Percentiles rank a stretch among this genome's conserved stretches.
These are phyloP conservation scores for Patellifolia procumbens DNA, from an alignment of 179 eudicot genomes.

Conservation along the genomic window DNA sequence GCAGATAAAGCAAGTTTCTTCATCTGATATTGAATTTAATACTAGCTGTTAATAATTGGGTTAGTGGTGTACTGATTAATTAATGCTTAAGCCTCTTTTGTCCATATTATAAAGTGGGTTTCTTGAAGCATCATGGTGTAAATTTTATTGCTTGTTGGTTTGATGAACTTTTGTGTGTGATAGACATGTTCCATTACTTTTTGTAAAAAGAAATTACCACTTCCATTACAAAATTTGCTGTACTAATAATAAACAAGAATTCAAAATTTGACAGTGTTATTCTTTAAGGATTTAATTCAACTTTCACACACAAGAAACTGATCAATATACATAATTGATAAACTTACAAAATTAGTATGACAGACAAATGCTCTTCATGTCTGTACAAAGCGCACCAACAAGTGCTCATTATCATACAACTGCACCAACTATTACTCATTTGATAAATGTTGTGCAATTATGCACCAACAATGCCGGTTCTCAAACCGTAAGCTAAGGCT, in stretches of 20 bases:
- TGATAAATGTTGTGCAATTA: too few relatives aligned
- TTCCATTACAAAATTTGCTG: not conserved
- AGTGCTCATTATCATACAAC: not conserved
- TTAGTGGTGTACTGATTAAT: not conserved
- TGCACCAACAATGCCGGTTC: too few relatives aligned
- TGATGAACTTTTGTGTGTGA: not conserved
- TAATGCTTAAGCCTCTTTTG: not conserved
- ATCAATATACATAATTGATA: not conserved
- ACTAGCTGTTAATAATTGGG: not conserved
- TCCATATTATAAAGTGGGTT: not conserved
- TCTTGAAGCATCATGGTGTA: not conserved
- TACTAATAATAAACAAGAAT: too few relatives aligned
- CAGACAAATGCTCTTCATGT: not conserved
- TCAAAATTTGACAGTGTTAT: too few relatives aligned
- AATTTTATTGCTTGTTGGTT: not conserved
- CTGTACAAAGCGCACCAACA: too few relatives aligned
- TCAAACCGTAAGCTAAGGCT: not conserved
- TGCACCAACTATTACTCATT: not conserved
- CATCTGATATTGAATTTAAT: not conserved
- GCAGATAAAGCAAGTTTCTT: not conserved
- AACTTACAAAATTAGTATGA: not conserved
- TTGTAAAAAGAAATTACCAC: not conserved
- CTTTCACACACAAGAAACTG: not conserved
- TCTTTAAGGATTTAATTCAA: not conserved
- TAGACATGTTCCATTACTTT: not conserved